A percentile compares a stretch with the other conserved stretches of the same genome.
Evolutionary conservation across 192 early-diverging fungal genomes (phyloP).

Genomic region (Coemansia furcata): DNA sequence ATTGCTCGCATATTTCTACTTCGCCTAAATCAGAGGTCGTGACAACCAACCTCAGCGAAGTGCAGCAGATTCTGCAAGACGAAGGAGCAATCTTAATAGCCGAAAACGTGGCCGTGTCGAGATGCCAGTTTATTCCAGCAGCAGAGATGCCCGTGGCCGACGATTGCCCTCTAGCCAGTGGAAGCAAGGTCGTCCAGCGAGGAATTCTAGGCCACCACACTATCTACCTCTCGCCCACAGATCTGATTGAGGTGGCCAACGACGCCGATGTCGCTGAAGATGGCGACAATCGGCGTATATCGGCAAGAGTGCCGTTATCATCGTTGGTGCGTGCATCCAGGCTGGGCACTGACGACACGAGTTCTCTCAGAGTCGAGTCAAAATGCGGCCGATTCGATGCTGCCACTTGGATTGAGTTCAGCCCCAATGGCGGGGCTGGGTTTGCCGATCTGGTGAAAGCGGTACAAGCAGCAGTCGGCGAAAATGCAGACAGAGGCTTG

Average conservation of each 20-base stretch:
- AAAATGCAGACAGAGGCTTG: slow-evolving; percentile 8
- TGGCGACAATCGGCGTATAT: background rate
- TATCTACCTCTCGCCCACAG: slow-evolving; percentile 10
- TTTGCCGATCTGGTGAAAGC: background rate
- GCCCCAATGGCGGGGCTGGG: background rate
- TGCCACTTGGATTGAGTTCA: slow-evolving; percentile 26
- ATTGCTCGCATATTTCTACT: background rate
- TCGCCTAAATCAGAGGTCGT: background rate
- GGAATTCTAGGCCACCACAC: background rate
- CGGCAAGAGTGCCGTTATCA: slow-evolving; percentile 2
- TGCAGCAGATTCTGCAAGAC: slow-evolving; percentile 18
- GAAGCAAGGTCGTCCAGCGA: slow-evolving; percentile 20
- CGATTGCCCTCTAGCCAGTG: background rate
- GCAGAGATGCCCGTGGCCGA: slow-evolving; percentile 2
- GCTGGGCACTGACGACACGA: background rate
- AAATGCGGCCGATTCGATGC: slow-evolving; percentile 37
- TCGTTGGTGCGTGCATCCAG: slow-evolving; percentile 12
- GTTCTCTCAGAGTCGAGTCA: slow-evolving; percentile 10
- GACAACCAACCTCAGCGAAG: background rate
- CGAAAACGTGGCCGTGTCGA: background rate
- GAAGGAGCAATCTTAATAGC: slow-evolving; percentile 3
- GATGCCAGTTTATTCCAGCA: slow-evolving; percentile 10
- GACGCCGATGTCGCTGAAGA: background rate
- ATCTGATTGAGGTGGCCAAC: slow-evolving; percentile 17
- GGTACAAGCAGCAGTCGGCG: slow-evolving; percentile 6